Evolutionary conservation across 805 yeast species (phyloP), one percentile per base, ranked within the genome.

Genomic region (Torulaspora franciscae): DNA sequence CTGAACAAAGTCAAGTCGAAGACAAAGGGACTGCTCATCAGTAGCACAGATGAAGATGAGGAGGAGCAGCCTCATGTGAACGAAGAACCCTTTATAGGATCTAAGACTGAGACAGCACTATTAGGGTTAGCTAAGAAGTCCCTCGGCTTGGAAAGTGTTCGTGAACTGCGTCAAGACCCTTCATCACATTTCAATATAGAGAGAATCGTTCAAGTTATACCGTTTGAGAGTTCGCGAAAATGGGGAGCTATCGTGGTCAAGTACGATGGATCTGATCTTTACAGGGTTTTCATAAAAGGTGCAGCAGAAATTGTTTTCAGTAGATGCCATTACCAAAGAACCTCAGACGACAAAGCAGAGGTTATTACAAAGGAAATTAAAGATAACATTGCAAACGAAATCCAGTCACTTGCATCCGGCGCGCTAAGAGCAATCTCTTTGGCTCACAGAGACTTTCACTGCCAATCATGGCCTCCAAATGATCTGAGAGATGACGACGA

Each of bases 101-200:
- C 95, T 46, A 93, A 93, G 65, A 95, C 99, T 3, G 99, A 93
- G 65, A 80, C 90, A 27, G 97, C 99, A 0, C 66, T 93, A 45
- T 71, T 93, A 32, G 70, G 79, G 10, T 69, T 88, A 49, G 91
- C 93, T 1, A 71, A 75, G 33, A 71, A 75, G 36, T 71, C 74
- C 36, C 72, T 88, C 48, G 73, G 74, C 22, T 62, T 76, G 47
- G 69, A 71, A 30, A 60, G 68, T 13, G 54, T 45, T 6, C 67
- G 14, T 8, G 55, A 61, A 1, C 63, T 78, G 50, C 71, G 83
- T 48, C 50, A 57, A 17, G 52, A 69, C 42, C 57, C 67, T 4
- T 6, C 42, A 2, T 40, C 47, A 8, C 38, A 53, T 4, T 48
- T 71, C 11, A 61, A 67, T 9, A 49, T 69, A 13, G 64, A 65